Evolutionary conservation across 176 grass and related monocot species (phyloP).

Genomic region (Oryza meridionalis): DNA sequence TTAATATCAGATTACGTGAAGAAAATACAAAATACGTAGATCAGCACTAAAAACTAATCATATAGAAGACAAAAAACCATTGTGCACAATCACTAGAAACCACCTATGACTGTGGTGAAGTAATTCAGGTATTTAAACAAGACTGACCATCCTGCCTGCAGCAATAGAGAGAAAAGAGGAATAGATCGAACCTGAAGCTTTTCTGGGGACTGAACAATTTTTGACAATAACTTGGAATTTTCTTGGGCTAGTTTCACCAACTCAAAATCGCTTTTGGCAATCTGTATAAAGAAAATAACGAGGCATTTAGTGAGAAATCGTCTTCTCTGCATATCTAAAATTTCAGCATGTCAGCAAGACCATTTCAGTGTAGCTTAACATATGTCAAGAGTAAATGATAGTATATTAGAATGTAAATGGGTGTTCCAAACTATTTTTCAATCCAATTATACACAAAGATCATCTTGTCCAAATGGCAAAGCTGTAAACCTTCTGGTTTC

Average conservation of each 20-base stretch:
- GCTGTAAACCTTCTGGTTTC: neutral
- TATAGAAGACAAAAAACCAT: neutral
- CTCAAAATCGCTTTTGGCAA: constrained; percentile 68
- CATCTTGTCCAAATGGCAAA: neutral
- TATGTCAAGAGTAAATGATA: neutral
- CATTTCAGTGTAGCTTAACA: neutral
- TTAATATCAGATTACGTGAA: neutral
- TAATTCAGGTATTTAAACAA: neutral
- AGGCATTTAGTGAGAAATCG: neutral
- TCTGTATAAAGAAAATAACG: constrained; percentile 44
- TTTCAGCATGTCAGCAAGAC: neutral
- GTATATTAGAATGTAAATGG: neutral
- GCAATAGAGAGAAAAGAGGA: neutral
- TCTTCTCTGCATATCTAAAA: neutral
- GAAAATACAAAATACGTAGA: neutral
- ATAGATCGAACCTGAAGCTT: constrained; percentile 62
- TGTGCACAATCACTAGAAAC: neutral
- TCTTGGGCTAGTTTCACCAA: constrained; percentile 76
- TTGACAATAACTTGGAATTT: constrained; percentile 62
- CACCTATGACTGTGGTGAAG: neutral
- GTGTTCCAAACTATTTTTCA: neutral
- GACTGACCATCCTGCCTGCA: neutral
- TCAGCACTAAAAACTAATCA: neutral
- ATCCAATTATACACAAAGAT: neutral
- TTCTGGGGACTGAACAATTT: constrained; percentile 88